Evolutionary conservation across 176 grass and related monocot genomes (phyloP), one percentile per base, ranked within the genome.

Genomic region (Lolium rigidum): DNA sequence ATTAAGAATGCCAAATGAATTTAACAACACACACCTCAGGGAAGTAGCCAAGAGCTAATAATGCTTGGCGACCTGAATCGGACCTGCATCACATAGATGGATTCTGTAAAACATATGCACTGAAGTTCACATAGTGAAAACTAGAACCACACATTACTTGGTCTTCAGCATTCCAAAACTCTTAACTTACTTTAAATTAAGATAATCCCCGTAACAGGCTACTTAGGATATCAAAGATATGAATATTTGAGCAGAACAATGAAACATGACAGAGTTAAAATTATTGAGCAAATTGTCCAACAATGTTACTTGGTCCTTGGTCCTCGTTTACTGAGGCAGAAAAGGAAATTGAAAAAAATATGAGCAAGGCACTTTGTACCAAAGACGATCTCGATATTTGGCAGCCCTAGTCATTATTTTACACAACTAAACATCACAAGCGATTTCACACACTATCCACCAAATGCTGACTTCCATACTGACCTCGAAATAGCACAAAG

Each of bases 401-500:
- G 28, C 37, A 44, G 26, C 20, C 63, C n/a, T 31, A 26, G 9
- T 70, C 31, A 82, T 82, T 77, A n/a, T 74, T 82, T 62, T 77
- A 79, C 54, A 72, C 10, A 62, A 82, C 79, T 70, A 78, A 49
- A 66, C 2, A 83, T n/a, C 43, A 74, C 46, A 56, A 78, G 35
- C 2, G 74, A 66, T 46, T 74, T 85, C 57, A 85, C 50, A 24
- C 51, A 66, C 62, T 58, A 74, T 50, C 55, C 12, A 83, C 24
- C 12, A 62, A 88, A 83, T 10, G 22, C 31, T 82, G 20, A 75
- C 31, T 78, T 85, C 60, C 49, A 77, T 76, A 85, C 83, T 90
- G 50, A 92, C 96, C 96, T 95, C n/a, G 88, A 95, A 88, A 95
- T 91, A 86, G 91, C 88, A 94, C 91, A 98, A 78, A 98, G 96